phyloP scores from a whole-genome alignment of 768 basidiomycete genomes.

The Leucocoprinus sp. region DNA sequence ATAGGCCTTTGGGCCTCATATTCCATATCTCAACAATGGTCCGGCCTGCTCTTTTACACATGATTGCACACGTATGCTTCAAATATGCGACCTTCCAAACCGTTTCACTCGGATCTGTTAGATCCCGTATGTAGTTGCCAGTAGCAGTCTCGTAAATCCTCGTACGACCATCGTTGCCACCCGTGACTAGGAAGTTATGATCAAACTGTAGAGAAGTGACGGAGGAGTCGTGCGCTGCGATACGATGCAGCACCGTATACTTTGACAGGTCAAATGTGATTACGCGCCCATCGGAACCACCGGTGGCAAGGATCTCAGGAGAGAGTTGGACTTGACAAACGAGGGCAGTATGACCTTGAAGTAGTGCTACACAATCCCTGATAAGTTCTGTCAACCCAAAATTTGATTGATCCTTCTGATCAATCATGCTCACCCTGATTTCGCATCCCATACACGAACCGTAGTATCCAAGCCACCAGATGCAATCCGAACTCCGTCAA shows the following conservation, averaged over 20 bases:
- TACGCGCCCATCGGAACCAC: constrained; percentile 78
- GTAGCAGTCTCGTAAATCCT: constrained; percentile 60
- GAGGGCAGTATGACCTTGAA: constrained; percentile 88
- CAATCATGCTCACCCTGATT: constrained; percentile 57
- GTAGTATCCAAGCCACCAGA: constrained; percentile 93
- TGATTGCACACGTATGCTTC: constrained; percentile 56
- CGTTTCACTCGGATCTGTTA: constrained; percentile 69
- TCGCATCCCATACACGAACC: constrained; percentile 83
- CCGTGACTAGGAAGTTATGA: constrained; percentile 70
- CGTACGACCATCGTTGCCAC: constrained; percentile 82
- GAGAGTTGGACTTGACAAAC: constrained; percentile 86
- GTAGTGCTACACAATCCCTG: constrained; percentile 73
- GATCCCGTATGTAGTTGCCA: constrained; percentile 65
- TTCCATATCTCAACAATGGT: constrained; percentile 87
- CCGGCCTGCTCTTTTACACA: constrained; percentile 74
- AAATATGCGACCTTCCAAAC: constrained; percentile 84
- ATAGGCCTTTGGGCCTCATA: constrained; percentile 34
- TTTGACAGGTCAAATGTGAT: constrained; percentile 34
- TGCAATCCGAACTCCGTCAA: constrained; percentile 74
- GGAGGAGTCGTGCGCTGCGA: constrained; percentile 84
- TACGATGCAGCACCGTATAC: constrained; percentile 45
- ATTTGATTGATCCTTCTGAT: too few relatives aligned
- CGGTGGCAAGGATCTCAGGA: constrained; percentile 62
- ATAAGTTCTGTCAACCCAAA: constrained; percentile 3
- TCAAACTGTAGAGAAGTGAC: constrained; percentile 87